Evolutionary conservation across 495 filamentous ascomycete species (phyloP), one percentile per base, ranked within the genome.

Genomic region (Friedmanniomyces endolithicus): DNA sequence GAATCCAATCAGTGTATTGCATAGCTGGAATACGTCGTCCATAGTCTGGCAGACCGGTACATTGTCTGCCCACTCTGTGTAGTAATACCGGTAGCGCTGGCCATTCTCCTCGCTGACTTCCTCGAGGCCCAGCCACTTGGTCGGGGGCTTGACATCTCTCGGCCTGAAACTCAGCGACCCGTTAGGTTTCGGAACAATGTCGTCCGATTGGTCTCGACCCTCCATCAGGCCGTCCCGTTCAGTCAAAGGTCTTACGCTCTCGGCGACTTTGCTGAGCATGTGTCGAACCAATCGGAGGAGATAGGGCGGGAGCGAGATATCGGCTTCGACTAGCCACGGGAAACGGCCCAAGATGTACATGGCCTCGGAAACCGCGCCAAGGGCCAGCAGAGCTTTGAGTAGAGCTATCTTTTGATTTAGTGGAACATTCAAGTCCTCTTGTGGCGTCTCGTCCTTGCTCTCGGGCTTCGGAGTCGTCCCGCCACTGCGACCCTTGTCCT

Each of bases 51-150:
- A 97, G 11, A 94, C 70, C 1, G 94, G 94, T 27, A 97, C 74
- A 58, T 88, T 90, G 58, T 97, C 90, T 11, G 84, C 75, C 94
- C 94, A 99, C 52, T 97, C 90, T 55, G 96, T 90, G 82, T 88
- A 95, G 69, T 97, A 99, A 66, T 94, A 97, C 24, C 85, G 78
- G 64, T 94, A 95, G 46, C 82, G 78, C 4, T 74, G 77, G 7
- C 82, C 83, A 63, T 89, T 86, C 37, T 77, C 79, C 6, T 74
- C 78, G 57, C 89, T 88, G 48, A 76, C 76, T 57, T 78, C 80
- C 55, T 95, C 89, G 14, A 87, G 73, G 59, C 83, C 79, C 33
- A 90, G 67, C 61, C 53, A 63, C 37, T 51, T 60, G 16, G 47
- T 55, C 22, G 48, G 52, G 39, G 11, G 45, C 46, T 25, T 57